These are phyloP conservation scores for Pseudogymnoascus sp. DNA, from an alignment of 2,329 filamentous ascomycete genomes.

Conservation along the genomic window DNA sequence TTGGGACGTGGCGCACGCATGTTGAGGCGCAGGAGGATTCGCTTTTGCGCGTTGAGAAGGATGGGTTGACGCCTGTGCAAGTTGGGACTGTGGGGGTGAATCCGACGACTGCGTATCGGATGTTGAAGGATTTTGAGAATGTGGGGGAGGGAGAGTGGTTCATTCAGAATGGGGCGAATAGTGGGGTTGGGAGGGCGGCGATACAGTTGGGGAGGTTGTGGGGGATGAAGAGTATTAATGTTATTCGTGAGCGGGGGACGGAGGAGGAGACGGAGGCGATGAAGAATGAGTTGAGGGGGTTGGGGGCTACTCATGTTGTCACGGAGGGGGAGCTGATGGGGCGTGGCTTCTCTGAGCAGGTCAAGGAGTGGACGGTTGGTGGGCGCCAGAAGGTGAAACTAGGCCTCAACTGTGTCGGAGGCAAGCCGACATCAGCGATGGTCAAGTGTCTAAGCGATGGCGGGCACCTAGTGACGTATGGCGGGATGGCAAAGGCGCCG, in stretches of 20 bases:
- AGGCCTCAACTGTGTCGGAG: conserved; percentile 89
- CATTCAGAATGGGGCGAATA: conserved; percentile 94
- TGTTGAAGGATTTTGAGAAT: conserved; percentile 71
- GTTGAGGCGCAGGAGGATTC: conserved; percentile 58
- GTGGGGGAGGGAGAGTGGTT: conserved; percentile 79
- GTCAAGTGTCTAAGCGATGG: conserved; percentile 63
- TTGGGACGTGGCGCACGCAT: conserved; percentile 94
- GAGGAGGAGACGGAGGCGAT: conserved; percentile 55
- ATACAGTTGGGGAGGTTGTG: conserved; percentile 81
- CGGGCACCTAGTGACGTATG: conserved; percentile 82
- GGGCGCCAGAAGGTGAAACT: conserved; percentile 66
- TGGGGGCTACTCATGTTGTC: conserved; percentile 48
- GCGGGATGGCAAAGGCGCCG: conserved; percentile 87
- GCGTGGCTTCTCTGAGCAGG: conserved; percentile 38
- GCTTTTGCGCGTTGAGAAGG: conserved; percentile 60
- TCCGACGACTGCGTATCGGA: conserved; percentile 87
- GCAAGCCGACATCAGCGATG: conserved; percentile 70
- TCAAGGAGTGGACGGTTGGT: conserved; percentile 56
- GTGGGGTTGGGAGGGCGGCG: conserved; percentile 80
- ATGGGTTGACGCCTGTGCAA: conserved; percentile 65
- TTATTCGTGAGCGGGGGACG: conserved; percentile 66
- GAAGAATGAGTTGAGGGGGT: conserved; percentile 48
- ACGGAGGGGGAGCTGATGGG: conserved; percentile 41
- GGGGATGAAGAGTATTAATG: conserved; percentile 86
- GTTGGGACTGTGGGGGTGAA: conserved; percentile 87